Evolutionary conservation across 768 basidiomycete genomes (phyloP).

Genomic region (Tylopilus vinaceipallidus): DNA sequence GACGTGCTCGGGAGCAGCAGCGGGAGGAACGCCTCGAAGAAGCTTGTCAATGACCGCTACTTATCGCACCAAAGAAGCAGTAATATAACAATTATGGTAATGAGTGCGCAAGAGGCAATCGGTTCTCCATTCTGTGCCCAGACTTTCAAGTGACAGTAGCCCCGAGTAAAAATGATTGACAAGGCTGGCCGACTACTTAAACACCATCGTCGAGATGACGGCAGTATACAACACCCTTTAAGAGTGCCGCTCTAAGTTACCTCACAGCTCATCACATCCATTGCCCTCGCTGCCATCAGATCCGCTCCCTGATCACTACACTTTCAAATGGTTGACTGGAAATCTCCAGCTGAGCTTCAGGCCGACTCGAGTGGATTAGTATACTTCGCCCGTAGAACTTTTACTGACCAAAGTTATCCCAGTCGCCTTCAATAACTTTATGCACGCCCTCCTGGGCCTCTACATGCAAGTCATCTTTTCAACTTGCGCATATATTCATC

Average conservation of each 20-base stretch:
- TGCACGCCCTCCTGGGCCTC: slow-evolving; percentile 57
- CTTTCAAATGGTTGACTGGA: slow-evolving; percentile 55
- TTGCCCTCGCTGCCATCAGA: neutral
- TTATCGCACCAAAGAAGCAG: slow-evolving; percentile 13
- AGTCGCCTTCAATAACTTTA: slow-evolving; percentile 47
- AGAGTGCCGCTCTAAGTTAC: slow-evolving; percentile 4
- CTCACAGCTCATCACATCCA: neutral
- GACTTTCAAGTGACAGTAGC: neutral
- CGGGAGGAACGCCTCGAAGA: neutral
- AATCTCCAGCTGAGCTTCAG: slow-evolving; percentile 43
- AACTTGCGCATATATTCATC: slow-evolving; percentile 6
- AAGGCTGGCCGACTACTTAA: slow-evolving; percentile 12
- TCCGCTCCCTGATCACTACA: slow-evolving; percentile 4
- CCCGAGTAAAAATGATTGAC: slow-evolving; percentile 5
- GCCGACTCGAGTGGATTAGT: slow-evolving; percentile 44
- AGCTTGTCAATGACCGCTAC: neutral
- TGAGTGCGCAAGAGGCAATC: slow-evolving; percentile 2
- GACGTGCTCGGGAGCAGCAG: neutral
- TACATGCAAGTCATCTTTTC: slow-evolving; percentile 48
- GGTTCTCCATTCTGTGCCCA: slow-evolving; percentile 3
- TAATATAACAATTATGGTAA: slow-evolving; percentile 6
- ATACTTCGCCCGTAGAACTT: neutral
- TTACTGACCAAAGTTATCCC: slow-evolving; percentile 8
- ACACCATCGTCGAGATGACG: slow-evolving; percentile 18
- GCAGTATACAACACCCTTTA: slow-evolving; percentile 7